Base-by-base conservation (phyloP, 2,329 filamentous ascomycete species). In the Talaromyces sp. region DNA sequence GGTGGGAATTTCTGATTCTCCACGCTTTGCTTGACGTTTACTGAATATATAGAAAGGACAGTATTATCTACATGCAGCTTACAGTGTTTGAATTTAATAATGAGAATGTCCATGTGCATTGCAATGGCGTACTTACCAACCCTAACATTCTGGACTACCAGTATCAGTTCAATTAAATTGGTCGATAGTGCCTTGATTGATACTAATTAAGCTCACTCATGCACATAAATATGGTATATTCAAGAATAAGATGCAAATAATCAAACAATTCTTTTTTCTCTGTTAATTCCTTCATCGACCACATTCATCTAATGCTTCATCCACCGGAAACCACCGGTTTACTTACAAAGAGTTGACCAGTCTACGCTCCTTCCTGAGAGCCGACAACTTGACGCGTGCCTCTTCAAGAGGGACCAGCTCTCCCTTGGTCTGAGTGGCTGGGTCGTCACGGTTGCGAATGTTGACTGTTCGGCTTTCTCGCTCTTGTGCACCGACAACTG, bases 361-460 rank as follows among this genome's bases (percentile, higher is more conserved):
- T 58, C 75, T 71, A 53, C 78, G 74, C 66, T 79, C 75, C 68
- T 81, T 80, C 41, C 78, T 73, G 62, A 81, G 65, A 59, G 71
- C 72, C 43, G 66, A 68, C 58, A 88, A 73, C 75, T 84, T 84
- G 67, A 75, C 71, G 21, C 87, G 76, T 17, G 81, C 84, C 68
- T 84, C 83, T 50, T 86, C 82, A 3, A 88, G 75, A 13, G 84
- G 83, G 35, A 88, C 75, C 69, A 87, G 78, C 65, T 86, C 80
- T 29, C 85, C 85, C 76, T 84, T 80, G 65, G 84, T 81, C 73
- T 88, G 86, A 10, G 83, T 86, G 49, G 79, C 78, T 19, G 82
- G 83, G 65, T 87, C 83, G 67, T 88, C 86, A 56, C 86, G 78
- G 72, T 87, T 87, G 49, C 86, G 79, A 67, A 87, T 85, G 70